Base-by-base conservation (phyloP, 1,139 yeast genomes). In the Kurtzmaniella natalensis region DNA sequence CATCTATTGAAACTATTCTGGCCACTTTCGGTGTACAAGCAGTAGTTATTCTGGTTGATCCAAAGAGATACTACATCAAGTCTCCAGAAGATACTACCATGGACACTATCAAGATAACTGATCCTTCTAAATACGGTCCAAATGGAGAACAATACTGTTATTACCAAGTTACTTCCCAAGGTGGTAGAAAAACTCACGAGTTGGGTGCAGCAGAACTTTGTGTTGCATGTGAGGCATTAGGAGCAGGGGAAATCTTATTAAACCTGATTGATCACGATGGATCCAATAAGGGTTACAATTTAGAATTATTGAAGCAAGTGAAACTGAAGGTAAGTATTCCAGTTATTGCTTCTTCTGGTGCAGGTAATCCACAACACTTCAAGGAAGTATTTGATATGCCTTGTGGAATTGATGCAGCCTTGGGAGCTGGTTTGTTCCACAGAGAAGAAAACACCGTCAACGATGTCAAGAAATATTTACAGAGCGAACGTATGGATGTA, bases 341-440 rank as follows among this genome's bases (percentile, higher is more conserved):
- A 0, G 96, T 92, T 1, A 92, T 92, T 57, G 97, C 98, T 0
- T 87, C 96, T 15, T 82, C 94, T 39, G 98, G 98, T 32, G 98
- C 98, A 5, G 98, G 98, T 30, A 77, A 67, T 25, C 98, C 98
- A 2, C 73, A 68, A 37, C 97, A 92, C 61, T 92, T 92, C 56
- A 77, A 76, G 43, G 87, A 89, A 45, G 98, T 87, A 1, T 92
- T 92, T 53, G 70, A 69, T 33, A 47, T 65, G 55, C 70, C 79
- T 30, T 87, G 96, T 19, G 72, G 76, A 3, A 82, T 92, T 2
- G 98, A 92, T 61, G 98, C 98, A 31, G 97, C 98, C 9, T 70
- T 92, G 35, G 98, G 98, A 20, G 98, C 98, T 3, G 98, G 98
- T 30, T 81, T 92, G 78, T 92, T 92, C 67, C 98, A 92, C 65